These are phyloP conservation scores for Bipolaris cookei DNA, from an alignment of 2,329 filamentous ascomycete genomes.

Conservation along the genomic window DNA sequence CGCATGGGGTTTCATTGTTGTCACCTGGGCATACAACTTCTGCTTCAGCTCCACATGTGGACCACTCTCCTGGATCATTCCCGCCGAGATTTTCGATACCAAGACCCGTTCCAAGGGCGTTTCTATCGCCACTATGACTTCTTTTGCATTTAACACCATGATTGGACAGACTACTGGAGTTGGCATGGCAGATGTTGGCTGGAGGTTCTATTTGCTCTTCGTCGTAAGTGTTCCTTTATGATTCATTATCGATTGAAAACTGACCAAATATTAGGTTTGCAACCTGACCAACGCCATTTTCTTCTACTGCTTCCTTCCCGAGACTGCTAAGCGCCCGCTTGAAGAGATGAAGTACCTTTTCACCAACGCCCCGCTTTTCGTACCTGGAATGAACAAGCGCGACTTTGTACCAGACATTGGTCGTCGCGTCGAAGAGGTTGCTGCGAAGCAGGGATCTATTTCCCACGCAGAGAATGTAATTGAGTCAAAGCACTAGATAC, in stretches of 20 bases:
- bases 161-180: conserved; percentile 72
- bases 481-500: not conserved
- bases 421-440: conserved; percentile 63
- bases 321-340: conserved; percentile 68
- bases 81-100: conserved; percentile 78
- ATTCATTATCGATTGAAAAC: not conserved
- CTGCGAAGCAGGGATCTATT: conserved; percentile 55
- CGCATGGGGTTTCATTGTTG: conserved; percentile 76
- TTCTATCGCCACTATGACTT: conserved; percentile 74
- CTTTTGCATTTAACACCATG: conserved; percentile 78
- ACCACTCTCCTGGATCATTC: conserved; percentile 69
- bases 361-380: conserved; percentile 68
- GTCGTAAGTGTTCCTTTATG: conserved; percentile 48
- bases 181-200: conserved; percentile 63
- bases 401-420: conserved; percentile 65
- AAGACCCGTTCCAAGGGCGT: conserved; percentile 77
- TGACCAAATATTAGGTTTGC: conserved; percentile 55
- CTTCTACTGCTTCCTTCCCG: conserved; percentile 71
- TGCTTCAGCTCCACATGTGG: conserved; percentile 74
- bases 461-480: conserved; percentile 24
- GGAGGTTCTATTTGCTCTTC: conserved; percentile 66
- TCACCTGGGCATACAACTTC: conserved; percentile 83
- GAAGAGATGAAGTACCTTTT: conserved; percentile 74
- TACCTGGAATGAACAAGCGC: conserved; percentile 62
- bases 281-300: conserved; percentile 72